phyloP scores from a whole-genome alignment of 73 alveolate genomes.

The Uronychia binucleata region DNA sequence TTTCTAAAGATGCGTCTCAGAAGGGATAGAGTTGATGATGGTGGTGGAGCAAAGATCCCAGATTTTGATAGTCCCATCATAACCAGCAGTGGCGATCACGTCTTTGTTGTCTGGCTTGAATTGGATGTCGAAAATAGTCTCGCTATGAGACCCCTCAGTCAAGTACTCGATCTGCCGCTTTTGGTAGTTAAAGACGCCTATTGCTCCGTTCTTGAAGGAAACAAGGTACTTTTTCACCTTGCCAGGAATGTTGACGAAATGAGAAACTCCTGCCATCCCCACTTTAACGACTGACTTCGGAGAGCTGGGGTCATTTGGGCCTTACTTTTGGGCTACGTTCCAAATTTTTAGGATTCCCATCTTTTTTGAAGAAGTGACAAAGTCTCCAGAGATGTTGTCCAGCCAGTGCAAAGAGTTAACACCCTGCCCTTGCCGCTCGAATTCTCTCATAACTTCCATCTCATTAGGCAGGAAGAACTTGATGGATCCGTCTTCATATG shows the following conservation, averaged over 20 bases:
- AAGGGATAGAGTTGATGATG: background rate
- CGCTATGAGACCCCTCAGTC: slow-evolving; percentile 83
- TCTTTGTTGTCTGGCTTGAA: slow-evolving; percentile 83
- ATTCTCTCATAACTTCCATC: slow-evolving; percentile 13
- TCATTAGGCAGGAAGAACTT: background rate
- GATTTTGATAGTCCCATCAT: slow-evolving; percentile 82
- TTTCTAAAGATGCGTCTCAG: background rate
- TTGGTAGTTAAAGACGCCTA: background rate
- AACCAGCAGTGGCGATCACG: slow-evolving; percentile 78
- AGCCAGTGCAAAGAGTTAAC: slow-evolving; percentile 68
- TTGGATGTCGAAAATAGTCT: slow-evolving; percentile 84
- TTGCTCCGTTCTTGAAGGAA: slow-evolving; percentile 8
- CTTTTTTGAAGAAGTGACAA: slow-evolving; percentile 67
- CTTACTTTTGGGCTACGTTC: slow-evolving; percentile 66
- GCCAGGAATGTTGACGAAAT: slow-evolving; percentile 35
- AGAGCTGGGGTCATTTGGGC: background rate
- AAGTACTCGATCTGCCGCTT: slow-evolving; percentile 46
- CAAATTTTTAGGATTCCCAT: slow-evolving; percentile 73
- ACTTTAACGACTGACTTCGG: slow-evolving; percentile 63
- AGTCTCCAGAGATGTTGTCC: slow-evolving; percentile 74
- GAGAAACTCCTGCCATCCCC: slow-evolving; percentile 59
- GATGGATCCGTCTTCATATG: slow-evolving; percentile 12
- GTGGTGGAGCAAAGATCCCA: slow-evolving; percentile 67
- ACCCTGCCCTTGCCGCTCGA: slow-evolving; percentile 73
- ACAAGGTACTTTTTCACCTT: background rate